Base-by-base conservation (phyloP, 2,329 filamentous ascomycete genomes). In the Raffaelea albimanens region DNA sequence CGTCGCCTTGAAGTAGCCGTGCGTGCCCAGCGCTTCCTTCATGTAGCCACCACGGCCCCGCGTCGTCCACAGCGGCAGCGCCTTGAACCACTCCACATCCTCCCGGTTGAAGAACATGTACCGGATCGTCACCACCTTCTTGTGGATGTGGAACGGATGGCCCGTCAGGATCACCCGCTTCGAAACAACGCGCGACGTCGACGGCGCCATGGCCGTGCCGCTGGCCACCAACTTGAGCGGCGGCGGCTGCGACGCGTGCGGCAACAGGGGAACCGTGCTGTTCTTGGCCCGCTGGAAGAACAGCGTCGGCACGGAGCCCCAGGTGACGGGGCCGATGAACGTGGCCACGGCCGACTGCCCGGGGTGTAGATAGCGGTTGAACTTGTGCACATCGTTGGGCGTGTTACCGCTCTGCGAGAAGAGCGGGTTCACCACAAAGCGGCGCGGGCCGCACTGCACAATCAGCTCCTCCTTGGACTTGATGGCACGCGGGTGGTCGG, bases 21-120 rank as follows among this genome's bases (percentile, higher is more conserved):
- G 93, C 33, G 93, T 98, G 58, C 93, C 93, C 44, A 98, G 69
- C 49, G 84, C 78, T 71, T 98, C 93, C 73, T 96, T 96, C 71
- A 98, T 81, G 64, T 83, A 96, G 9, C 93, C 93, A 56, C 81
- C 87, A 52, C 93, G 75, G 7, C 93, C 93, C 25, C 91, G 72
- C 69, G 81, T 87, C 5, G 93, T 98, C 90, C 91, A 98, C 53
- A 98, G 68, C 51, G 93, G 91, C 61, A 98, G 65, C 1, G 91
- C 91, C 71, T 95, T 95, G 78, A 97, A 98, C 90, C 93, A 98
- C 56, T 86, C 81, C 29, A 98, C 87, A 55, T 98, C 94, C 59
- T 91, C 87, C 43, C 85, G 75, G 71, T 91, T 94, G 80, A 98
- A 98, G 76, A 98, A 98, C 94, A 98, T 98, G 76, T 98, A 98